Evolutionary conservation across 305 asterid genomes (phyloP).

Genomic region (Solanum hybrid): DNA sequence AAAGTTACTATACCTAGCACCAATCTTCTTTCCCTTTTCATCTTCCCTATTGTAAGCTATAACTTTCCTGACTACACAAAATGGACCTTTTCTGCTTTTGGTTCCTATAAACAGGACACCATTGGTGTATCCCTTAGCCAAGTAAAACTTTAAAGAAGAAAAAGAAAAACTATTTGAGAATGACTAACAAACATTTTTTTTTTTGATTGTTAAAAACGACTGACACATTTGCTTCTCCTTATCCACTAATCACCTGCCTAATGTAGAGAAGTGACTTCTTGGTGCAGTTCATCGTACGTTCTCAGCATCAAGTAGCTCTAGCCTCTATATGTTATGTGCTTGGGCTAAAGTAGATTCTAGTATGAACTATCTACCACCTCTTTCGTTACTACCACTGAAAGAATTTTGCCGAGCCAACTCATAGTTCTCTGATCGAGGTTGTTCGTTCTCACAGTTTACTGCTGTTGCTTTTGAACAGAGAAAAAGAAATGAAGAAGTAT

Average conservation of each 20-base stretch:
- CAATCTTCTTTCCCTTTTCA: not conserved
- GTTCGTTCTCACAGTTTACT: slow-evolving; percentile 33
- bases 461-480: slow-evolving; percentile 72
- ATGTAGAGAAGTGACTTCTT: not conserved
- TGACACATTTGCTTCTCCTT: not conserved
- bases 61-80: slow-evolving; percentile 1
- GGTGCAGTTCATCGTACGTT: not conserved
- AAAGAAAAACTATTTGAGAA: not conserved
- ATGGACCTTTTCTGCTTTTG: slow-evolving; percentile 2
- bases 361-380: slow-evolving; percentile 25
- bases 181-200: not conserved
- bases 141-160: not conserved
- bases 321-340: not conserved
- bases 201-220: not conserved
- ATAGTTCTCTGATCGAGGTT: slow-evolving; percentile 37
- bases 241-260: not conserved
- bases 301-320: not conserved
- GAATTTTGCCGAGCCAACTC: slow-evolving; percentile 70
- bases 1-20: not conserved
- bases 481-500: slow-evolving; percentile 82
- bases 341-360: not conserved
- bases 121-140: not conserved
- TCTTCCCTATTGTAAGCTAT: not conserved
- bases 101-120: slow-evolving; percentile 4
- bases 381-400: slow-evolving; percentile 25